These are phyloP conservation scores for Keithomyces neogunnii DNA, from an alignment of 2,329 filamentous ascomycete species.

Conservation along the genomic window DNA sequence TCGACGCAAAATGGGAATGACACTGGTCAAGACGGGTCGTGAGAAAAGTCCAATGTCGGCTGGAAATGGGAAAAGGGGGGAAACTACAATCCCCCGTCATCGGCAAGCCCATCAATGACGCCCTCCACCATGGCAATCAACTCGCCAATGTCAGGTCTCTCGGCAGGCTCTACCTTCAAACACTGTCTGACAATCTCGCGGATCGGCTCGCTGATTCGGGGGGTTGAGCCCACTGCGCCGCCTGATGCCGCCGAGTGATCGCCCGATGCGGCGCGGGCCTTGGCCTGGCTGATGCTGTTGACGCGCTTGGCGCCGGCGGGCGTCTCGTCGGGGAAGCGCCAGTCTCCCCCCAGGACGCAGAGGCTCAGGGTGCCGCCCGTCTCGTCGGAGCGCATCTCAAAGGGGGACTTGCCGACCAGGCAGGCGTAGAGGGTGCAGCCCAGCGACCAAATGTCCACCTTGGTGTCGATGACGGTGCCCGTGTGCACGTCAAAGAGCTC, in stretches of 20 bases:
- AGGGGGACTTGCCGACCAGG: constrained; percentile 91
- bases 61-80: neutral
- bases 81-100: constrained; percentile 1
- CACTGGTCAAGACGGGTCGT: neutral
- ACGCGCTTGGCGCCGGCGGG: constrained; percentile 44
- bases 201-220: constrained; percentile 69
- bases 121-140: constrained; percentile 71
- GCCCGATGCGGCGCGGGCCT: constrained; percentile 16
- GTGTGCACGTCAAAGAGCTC: constrained; percentile 98
- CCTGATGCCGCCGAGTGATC: constrained; percentile 14
- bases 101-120: constrained; percentile 44
- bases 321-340: constrained; percentile 89
- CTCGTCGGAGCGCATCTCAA: constrained; percentile 92
- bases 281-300: constrained; percentile 29
- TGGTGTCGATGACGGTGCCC: constrained; percentile 83
- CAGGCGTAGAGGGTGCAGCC: constrained; percentile 98
- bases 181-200: constrained; percentile 84
- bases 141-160: constrained; percentile 80
- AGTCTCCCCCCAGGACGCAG: constrained; percentile 88
- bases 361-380: constrained; percentile 89
- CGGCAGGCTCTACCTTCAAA: constrained; percentile 75
- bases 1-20: neutral
- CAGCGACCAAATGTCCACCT: constrained; percentile 95
- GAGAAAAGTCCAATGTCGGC: too few species aligned
- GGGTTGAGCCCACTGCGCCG: constrained; percentile 18